A percentile compares a stretch with the other conserved stretches of the same genome.
These are phyloP conservation scores for Nigrospora sphaerica DNA, from an alignment of 2,329 filamentous ascomycete species.

Conservation along the genomic window DNA sequence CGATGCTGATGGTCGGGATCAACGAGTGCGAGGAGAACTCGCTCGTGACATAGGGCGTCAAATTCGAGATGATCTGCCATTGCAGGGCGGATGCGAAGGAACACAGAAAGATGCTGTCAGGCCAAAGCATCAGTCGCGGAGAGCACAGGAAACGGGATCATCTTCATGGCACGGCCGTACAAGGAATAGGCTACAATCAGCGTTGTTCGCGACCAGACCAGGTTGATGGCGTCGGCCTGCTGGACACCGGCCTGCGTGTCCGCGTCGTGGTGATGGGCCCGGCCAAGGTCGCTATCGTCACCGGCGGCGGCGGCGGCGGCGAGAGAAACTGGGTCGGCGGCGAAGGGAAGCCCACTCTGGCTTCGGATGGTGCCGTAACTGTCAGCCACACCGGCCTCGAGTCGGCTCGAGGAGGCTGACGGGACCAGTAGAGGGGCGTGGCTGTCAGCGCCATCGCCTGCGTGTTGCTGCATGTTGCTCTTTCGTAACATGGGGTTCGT, in stretches of 20 bases:
- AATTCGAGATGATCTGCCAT: constrained; percentile 27
- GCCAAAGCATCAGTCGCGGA: neutral
- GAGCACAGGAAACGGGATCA: neutral
- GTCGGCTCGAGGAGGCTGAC: neutral
- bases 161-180: constrained; percentile 12
- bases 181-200: constrained; percentile 29
- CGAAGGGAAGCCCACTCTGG: constrained; percentile 8
- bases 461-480: neutral
- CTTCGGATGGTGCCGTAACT: constrained; percentile 18
- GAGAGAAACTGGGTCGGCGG: neutral
- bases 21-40: constrained; percentile 43
- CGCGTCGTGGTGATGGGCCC: constrained; percentile 4
- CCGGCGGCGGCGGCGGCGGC: constrained; percentile 6
- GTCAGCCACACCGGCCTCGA: neutral
- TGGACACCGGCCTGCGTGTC: constrained; percentile 23
- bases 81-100: constrained; percentile 38
- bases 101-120: constrained; percentile 31
- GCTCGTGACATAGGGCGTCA: constrained; percentile 36
- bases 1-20: constrained; percentile 38
- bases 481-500: no score
- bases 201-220: constrained; percentile 29
- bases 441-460: neutral
- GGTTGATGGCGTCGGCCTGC: constrained; percentile 31
- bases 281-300: constrained; percentile 2
- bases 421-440: constrained; percentile 1